Evolutionary conservation across 805 yeast species (phyloP).

Genomic region (Wickerhamiella dianesei): DNA sequence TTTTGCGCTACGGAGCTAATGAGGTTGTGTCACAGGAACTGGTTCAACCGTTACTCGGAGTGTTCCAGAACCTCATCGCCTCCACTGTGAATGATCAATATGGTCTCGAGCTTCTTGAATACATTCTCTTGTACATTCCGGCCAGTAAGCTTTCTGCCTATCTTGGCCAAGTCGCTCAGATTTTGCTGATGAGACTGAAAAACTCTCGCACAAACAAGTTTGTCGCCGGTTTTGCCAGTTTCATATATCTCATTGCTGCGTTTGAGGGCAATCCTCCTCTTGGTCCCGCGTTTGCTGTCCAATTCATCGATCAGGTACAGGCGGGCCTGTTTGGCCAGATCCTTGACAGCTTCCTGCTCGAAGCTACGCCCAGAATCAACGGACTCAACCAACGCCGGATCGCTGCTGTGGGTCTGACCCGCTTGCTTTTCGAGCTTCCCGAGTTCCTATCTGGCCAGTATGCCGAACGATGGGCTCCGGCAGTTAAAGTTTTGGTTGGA

Average conservation of each 20-base stretch:
- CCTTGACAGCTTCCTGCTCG: slow-evolving; percentile 22
- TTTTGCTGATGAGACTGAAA: slow-evolving; percentile 70
- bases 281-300: slow-evolving; percentile 44
- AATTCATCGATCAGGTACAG: slow-evolving; percentile 29
- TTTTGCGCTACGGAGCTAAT: slow-evolving; percentile 35
- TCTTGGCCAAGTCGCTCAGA: slow-evolving; percentile 56
- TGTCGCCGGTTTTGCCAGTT: slow-evolving; percentile 54
- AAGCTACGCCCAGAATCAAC: slow-evolving; percentile 26
- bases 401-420: slow-evolving; percentile 37
- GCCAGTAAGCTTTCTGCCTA: slow-evolving; percentile 36
- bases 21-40: slow-evolving; percentile 31
- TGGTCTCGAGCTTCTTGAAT: slow-evolving; percentile 76
- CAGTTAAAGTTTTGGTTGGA: slow-evolving; percentile 34
- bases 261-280: slow-evolving; percentile 25
- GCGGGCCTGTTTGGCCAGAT: slow-evolving; percentile 27
- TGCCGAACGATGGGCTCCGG: slow-evolving; percentile 29
- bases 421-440: slow-evolving; percentile 28
- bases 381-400: slow-evolving; percentile 34
- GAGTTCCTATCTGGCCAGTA: slow-evolving; percentile 32
- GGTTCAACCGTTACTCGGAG: slow-evolving; percentile 76
- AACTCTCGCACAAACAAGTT: slow-evolving; percentile 70
- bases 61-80: slow-evolving; percentile 85
- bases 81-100: slow-evolving; percentile 66
- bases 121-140: slow-evolving; percentile 47
- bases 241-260: slow-evolving; percentile 43